phyloP scores from a whole-genome alignment of 164 flowering plant species.

The Magnolia sinica region DNA sequence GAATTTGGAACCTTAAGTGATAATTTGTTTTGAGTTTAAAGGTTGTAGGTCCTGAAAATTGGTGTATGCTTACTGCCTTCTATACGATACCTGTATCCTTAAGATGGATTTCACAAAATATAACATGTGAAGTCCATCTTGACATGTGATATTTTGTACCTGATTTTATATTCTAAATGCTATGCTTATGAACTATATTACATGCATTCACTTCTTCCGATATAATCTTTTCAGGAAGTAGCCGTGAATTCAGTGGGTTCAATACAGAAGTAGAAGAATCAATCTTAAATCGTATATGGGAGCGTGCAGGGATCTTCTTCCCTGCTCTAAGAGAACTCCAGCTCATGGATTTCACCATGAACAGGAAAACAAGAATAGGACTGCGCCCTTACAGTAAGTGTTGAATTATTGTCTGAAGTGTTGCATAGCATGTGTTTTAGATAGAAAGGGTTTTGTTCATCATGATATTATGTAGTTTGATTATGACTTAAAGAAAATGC shows the following conservation, averaged over 20 bases:
- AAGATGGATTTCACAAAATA: too few relatives aligned
- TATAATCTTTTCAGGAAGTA: slow-evolving; percentile 58
- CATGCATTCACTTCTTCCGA: not conserved
- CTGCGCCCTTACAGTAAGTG: slow-evolving; percentile 89
- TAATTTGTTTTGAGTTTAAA: not conserved
- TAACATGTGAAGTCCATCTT: too few relatives aligned
- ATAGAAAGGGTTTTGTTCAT: not conserved
- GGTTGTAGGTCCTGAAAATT: not conserved
- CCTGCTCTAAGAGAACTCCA: slow-evolving; percentile 49
- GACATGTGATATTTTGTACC: too few relatives aligned
- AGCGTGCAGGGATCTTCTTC: slow-evolving; percentile 69
- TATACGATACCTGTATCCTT: too few relatives aligned
- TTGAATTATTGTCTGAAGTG: not conserved
- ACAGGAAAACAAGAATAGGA: slow-evolving; percentile 68
- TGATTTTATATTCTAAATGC: not conserved
- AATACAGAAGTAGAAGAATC: slow-evolving; percentile 55
- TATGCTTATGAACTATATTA: not conserved
- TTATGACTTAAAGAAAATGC: not conserved
- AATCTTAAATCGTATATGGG: slow-evolving; percentile 62
- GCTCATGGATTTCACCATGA: slow-evolving; percentile 33
- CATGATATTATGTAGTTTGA: not conserved
- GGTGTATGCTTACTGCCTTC: not conserved
- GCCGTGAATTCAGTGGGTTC: slow-evolving; percentile 84
- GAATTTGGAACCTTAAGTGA: not conserved
- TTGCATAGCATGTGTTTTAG: not conserved